These are phyloP conservation scores for Deakozyma indianensis DNA, from an alignment of 805 yeast genomes.

Conservation along the genomic window DNA sequence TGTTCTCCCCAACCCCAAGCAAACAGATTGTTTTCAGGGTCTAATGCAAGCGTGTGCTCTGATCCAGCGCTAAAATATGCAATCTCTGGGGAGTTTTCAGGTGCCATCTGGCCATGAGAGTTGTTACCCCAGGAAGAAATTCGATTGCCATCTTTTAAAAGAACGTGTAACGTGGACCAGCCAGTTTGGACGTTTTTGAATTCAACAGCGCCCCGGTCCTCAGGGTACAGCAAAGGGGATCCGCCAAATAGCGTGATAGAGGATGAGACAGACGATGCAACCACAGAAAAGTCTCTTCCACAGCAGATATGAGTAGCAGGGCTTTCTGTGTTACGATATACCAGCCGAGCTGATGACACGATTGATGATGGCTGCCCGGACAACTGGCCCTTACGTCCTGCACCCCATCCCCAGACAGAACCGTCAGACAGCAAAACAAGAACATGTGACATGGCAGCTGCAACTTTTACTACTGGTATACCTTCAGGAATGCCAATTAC, in stretches of 20 bases:
- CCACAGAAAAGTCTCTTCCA: slow-evolving; percentile 47
- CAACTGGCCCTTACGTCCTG: slow-evolving; percentile 44
- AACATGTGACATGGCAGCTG: slow-evolving; percentile 21
- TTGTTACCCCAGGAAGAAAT: slow-evolving; percentile 56
- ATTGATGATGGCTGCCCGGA: neutral
- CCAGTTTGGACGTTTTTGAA: slow-evolving; percentile 26
- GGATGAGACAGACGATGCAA: slow-evolving; percentile 13
- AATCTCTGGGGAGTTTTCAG: neutral
- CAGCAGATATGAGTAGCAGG: slow-evolving; percentile 18
- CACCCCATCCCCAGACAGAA: slow-evolving; percentile 52
- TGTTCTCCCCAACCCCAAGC: slow-evolving; percentile 99
- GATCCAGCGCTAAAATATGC: slow-evolving; percentile 46
- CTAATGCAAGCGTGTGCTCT: slow-evolving; percentile 59
- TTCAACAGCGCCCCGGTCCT: neutral
- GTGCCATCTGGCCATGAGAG: slow-evolving; percentile 52
- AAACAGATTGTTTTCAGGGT: slow-evolving; percentile 24
- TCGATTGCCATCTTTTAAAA: slow-evolving; percentile 9
- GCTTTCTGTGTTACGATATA: slow-evolving; percentile 4
- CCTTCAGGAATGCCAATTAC: slow-evolving; percentile 9
- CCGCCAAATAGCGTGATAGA: slow-evolving; percentile 21
- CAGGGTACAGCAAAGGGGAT: neutral
- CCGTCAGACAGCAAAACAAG: slow-evolving; percentile 24
- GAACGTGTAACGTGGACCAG: slow-evolving; percentile 69
- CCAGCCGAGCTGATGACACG: slow-evolving; percentile 6
- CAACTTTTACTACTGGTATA: slow-evolving; percentile 8